Evolutionary conservation across 306 rosid species (phyloP).

Genomic region (Casuarina cunninghamiana): DNA sequence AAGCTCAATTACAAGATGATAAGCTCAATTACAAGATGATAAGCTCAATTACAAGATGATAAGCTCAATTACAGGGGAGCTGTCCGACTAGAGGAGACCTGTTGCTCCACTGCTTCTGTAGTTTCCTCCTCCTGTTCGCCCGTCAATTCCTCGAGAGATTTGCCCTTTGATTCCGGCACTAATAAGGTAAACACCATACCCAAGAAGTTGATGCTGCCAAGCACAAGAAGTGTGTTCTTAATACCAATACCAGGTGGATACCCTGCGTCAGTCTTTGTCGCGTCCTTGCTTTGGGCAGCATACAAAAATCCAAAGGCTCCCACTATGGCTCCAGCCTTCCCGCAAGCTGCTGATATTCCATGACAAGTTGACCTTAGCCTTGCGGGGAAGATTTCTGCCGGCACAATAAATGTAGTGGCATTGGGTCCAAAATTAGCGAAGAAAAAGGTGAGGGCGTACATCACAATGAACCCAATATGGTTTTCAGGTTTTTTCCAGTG

Average conservation of each 20-base stretch:
- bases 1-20: not conserved
- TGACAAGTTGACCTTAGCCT: constrained; percentile 88
- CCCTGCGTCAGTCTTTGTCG: constrained; percentile 40
- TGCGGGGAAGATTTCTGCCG: constrained; percentile 90
- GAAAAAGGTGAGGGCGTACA: constrained; percentile 80
- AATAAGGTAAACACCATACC: constrained; percentile 65
- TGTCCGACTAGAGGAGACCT: constrained; percentile 30
- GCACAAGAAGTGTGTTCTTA: constrained; percentile 60
- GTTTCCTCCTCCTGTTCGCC: constrained; percentile 61
- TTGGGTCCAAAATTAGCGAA: constrained; percentile 93
- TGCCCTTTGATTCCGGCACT: constrained; percentile 90
- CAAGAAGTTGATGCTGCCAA: constrained; percentile 65
- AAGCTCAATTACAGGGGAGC: constrained; percentile 44
- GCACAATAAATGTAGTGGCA: constrained; percentile 83
- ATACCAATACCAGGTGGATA: constrained; percentile 84
- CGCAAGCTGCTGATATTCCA: constrained; percentile 86
- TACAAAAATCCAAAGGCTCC: constrained; percentile 93
- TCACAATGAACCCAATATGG: constrained; percentile 59
- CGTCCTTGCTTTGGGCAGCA: constrained; percentile 61
- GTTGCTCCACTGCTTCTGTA: constrained; percentile 9
- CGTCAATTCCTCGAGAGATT: constrained; percentile 78
- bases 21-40: constrained; percentile 25
- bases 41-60: not conserved
- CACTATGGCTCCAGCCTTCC: constrained; percentile 88
- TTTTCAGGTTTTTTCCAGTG: constrained; percentile 70